A percentile compares a stretch with the other conserved stretches of the same genome.
phyloP scores from a whole-genome alignment of 805 yeast genomes.

The Yarrowia sp. region DNA sequence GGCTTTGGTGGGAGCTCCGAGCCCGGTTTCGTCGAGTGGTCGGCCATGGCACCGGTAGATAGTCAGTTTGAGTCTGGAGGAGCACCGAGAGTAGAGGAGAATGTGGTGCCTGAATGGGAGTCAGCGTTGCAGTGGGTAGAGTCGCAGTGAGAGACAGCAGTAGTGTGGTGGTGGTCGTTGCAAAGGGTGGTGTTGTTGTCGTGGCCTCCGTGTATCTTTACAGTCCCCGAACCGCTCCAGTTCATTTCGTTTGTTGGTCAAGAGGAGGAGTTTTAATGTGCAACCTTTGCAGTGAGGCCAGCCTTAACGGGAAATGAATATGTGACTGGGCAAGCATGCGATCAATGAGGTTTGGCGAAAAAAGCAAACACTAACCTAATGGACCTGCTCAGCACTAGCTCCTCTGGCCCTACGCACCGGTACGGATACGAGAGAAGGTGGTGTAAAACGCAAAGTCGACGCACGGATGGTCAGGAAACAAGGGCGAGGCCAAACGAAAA shows the following conservation, averaged over 20 bases:
- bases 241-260: background rate
- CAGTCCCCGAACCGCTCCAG: background rate
- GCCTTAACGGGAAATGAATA: constrained; percentile 12
- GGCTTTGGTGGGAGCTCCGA: too few relatives aligned
- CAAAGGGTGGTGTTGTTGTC: background rate
- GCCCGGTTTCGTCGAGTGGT: background rate
- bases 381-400: background rate
- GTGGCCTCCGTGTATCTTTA: background rate
- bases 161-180: background rate
- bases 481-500: background rate
- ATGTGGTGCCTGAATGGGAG: too few relatives aligned
- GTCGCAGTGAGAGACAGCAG: background rate
- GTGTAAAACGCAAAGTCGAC: background rate
- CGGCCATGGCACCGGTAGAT: background rate
- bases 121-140: too few relatives aligned
- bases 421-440: constrained; percentile 18
- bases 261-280: constrained; percentile 2
- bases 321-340: constrained; percentile 14
- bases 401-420: background rate
- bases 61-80: background rate
- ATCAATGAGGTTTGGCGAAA: constrained; percentile 17
- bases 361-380: constrained; percentile 4
- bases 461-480: background rate
- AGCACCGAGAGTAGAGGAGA: too few relatives aligned
- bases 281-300: background rate